Base-by-base conservation (phyloP, 2,329 filamentous ascomycete species). In the Cordyceps fumosorosea region DNA sequence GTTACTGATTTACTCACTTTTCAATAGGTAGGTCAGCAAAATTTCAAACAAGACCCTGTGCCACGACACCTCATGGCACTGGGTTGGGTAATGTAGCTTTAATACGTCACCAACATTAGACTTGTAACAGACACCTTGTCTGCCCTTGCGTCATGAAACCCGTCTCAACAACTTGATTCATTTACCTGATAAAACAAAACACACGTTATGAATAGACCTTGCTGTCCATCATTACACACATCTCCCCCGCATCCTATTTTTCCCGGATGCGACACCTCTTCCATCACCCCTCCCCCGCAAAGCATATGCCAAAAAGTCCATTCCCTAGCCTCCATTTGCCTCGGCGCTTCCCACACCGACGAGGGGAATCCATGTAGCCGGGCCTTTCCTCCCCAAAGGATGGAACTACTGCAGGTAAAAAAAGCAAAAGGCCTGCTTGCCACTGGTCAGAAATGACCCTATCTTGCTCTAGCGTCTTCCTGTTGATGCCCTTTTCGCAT, bases 231-330 rank as follows among this genome's bases (percentile, higher is more conserved):
- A 4, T 7, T 5, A 14, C 18, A 11, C 51, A 26, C 34, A 26
- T 20, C 37, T 26, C 5, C 44, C 44, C 56, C 56, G 29, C 45
- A 24, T 37, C 56, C 44, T 57, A 24, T n/a, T 50, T 26, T 48
- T 57, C 44, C 40, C 44, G 44, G 7, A 24, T 18, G 20, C 45
- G 11, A 52, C 50, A 52, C 26, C 40, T 14, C 20, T 26, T 29
- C 22, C 22, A 32, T 12, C n/a, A 22, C 45, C 8, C 24, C 47
- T 34, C 12, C 56, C 56, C 56, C 56, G 45, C 45, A 37, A 42
- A n/a, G 56, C 56, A 51, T 51, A 50, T 58, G 56, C 45, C 45
- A 58, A 58, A 29, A 58, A 26, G 14, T 22, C 32, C 45, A 37
- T 22, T 8, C 11, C 34, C 3, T 42, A 11, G 16, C 16, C 11